Percentiles rank a stretch among this genome's conserved stretches.
phyloP scores from a whole-genome alignment of 1,284 basidiomycete genomes.

The Lentinus polychrous region DNA sequence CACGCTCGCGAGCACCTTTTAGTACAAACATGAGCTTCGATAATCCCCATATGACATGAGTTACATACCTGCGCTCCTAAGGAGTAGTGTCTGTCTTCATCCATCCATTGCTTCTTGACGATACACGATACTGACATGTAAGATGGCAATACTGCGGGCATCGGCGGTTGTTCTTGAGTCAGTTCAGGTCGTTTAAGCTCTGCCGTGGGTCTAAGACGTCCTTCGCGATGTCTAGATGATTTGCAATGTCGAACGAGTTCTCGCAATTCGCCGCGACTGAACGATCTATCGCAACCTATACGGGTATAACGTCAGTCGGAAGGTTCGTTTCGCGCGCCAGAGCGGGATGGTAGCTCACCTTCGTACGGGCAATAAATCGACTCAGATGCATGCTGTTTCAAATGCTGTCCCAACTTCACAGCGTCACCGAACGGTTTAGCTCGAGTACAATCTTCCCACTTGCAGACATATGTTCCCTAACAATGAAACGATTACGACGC shows the following conservation, averaged over 20 bases:
- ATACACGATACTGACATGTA: slow-evolving; percentile 40
- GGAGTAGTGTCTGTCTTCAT: slow-evolving; percentile 38
- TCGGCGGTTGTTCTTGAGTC: slow-evolving; percentile 11
- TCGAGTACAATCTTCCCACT: slow-evolving; percentile 40
- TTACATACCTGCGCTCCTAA: slow-evolving; percentile 50
- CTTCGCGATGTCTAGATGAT: slow-evolving; percentile 4
- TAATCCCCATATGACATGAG: background rate
- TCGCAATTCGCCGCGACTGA: slow-evolving; percentile 21
- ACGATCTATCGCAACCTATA: slow-evolving; percentile 39
- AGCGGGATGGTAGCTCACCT: slow-evolving; percentile 26
- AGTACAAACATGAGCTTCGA: background rate
- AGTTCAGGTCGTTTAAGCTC: background rate
- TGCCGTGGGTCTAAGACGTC: slow-evolving; percentile 26
- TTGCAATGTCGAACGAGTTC: slow-evolving; percentile 31
- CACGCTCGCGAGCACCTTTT: slow-evolving; percentile 28
- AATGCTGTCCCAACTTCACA: slow-evolving; percentile 31
- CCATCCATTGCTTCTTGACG: slow-evolving; percentile 35
- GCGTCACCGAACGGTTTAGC: slow-evolving; percentile 25
- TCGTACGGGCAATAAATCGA: slow-evolving; percentile 40
- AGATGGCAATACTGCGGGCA: slow-evolving; percentile 35
- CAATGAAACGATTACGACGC: background rate
- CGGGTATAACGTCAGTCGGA: background rate
- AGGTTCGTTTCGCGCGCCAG: slow-evolving; percentile 1
- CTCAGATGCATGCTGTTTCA: slow-evolving; percentile 36
- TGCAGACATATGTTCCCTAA: slow-evolving; percentile 30